A percentile compares a stretch with the other conserved stretches of the same genome.
phyloP scores from a whole-genome alignment of 768 basidiomycete species.

The Boletellus emodensis region DNA sequence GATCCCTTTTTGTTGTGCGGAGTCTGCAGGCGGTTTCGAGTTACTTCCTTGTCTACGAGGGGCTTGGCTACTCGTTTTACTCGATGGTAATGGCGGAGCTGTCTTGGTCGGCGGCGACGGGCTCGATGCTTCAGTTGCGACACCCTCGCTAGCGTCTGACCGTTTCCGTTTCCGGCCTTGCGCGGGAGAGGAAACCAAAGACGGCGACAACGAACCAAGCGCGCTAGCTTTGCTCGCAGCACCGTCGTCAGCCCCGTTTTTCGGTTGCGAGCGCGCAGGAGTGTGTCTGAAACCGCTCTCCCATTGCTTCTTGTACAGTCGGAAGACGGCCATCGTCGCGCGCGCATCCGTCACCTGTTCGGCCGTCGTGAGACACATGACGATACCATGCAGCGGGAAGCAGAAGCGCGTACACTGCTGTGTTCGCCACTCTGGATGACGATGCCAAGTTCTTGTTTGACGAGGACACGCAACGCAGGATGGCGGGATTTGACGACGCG shows the following conservation, averaged over 20 bases:
- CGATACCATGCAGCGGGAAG: neutral
- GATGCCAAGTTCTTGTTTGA: conserved; percentile 72
- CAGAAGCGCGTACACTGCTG: conserved; percentile 60
- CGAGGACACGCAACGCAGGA: conserved; percentile 77
- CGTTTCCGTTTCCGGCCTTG: conserved; percentile 17
- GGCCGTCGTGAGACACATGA: neutral
- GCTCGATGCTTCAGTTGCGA: neutral
- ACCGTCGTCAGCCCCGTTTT: neutral
- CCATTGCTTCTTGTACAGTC: conserved; percentile 79
- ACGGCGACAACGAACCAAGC: neutral
- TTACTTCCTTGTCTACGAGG: neutral
- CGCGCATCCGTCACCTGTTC: conserved; percentile 84
- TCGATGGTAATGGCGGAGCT: neutral
- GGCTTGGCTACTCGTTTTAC: neutral
- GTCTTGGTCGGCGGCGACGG: neutral
- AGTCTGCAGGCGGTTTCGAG: neutral
- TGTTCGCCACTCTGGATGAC: conserved; percentile 89
- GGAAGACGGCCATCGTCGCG: conserved; percentile 92
- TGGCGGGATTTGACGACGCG: conserved; percentile 57
- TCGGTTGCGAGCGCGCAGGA: neutral
- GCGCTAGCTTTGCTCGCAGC: neutral
- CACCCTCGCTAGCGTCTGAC: neutral
- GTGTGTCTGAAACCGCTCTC: conserved; percentile 45
- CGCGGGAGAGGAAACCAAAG: neutral
- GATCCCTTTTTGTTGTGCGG: conserved; percentile 45